Evolutionary conservation across 495 filamentous ascomycete genomes (phyloP), one percentile per base, ranked within the genome.

Genomic region (Elaphomyces granulatus): DNA sequence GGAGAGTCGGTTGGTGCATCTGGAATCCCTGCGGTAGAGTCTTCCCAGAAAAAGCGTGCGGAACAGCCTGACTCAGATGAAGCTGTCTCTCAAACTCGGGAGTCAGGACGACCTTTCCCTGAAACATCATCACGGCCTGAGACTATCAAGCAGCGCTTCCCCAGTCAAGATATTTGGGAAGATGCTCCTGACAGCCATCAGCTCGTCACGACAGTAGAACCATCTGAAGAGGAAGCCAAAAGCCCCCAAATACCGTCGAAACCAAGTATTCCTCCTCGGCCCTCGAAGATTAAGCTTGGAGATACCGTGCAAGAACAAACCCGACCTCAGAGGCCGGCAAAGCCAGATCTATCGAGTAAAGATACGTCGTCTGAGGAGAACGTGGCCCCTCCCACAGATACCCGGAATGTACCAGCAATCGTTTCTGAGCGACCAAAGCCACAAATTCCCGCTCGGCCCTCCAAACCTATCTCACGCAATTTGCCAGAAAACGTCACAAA

Each of bases 101-200:
- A 55, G 30, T 53, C 56, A 1, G 52, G 72, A 63, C 48, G 57
- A 43, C 37, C 55, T 8, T 52, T 55, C 2, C 23, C 6, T 12
- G 23, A 28, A 6, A 28, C 23, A 6, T 12, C 6, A 6, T 12
- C 23, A 12, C 67, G 74, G 6, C 68, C 77, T 2, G 64, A 67
- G 17, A 21, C 48, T 15, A 50, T 74, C 49, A 70, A 75, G 40
- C 81, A 81, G 23, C 73, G 87, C 4, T 99, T 99, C 54, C 90
- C 90, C 3, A 94, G 87, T 53, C 76, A 75, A 26, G 90, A 99
- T 60, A 81, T 96, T 33, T 99, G 90, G 90, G 90, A 99, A 63
- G 90, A 99, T 53, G 75, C 75, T 0, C 88, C 90, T 3, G 83
- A 90, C 46, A 86, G 80, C 49, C 72, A 83, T 34, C 70, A 80